These are phyloP conservation scores for Xylariaceae sp. DNA, from an alignment of 2,329 filamentous ascomycete species.

Conservation along the genomic window DNA sequence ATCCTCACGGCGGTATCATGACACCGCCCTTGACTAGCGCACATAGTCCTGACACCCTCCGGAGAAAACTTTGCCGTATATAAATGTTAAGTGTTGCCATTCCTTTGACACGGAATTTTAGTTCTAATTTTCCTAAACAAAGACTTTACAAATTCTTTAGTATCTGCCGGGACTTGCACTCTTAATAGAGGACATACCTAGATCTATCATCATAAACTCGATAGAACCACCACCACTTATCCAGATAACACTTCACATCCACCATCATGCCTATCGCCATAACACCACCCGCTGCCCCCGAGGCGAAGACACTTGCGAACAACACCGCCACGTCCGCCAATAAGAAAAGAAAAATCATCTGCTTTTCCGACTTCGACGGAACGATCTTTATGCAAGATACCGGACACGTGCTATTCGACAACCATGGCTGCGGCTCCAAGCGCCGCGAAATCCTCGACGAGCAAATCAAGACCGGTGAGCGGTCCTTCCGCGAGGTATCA, in stretches of 20 bases:
- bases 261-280: slow-evolving; percentile 38
- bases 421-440: slow-evolving; percentile 57
- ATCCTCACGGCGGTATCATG: neutral
- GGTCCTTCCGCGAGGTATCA: slow-evolving; percentile 65
- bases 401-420: slow-evolving; percentile 65
- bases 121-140: neutral
- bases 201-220: neutral
- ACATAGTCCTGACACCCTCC: neutral
- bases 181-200: neutral
- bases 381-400: slow-evolving; percentile 71
- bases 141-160: neutral
- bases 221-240: neutral
- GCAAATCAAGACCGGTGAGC: slow-evolving; percentile 61
- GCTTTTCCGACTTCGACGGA: slow-evolving; percentile 65
- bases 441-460: slow-evolving; percentile 54
- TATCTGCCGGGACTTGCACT: neutral
- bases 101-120: neutral
- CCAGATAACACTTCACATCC: neutral
- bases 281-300: slow-evolving; percentile 29
- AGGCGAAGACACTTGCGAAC: slow-evolving; percentile 27
- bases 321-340: slow-evolving; percentile 28
- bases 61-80: neutral
- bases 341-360: slow-evolving; percentile 54
- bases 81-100: neutral
- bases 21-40: neutral